phyloP scores from a whole-genome alignment of 805 yeast species.

The Metschnikowia rubicola region DNA sequence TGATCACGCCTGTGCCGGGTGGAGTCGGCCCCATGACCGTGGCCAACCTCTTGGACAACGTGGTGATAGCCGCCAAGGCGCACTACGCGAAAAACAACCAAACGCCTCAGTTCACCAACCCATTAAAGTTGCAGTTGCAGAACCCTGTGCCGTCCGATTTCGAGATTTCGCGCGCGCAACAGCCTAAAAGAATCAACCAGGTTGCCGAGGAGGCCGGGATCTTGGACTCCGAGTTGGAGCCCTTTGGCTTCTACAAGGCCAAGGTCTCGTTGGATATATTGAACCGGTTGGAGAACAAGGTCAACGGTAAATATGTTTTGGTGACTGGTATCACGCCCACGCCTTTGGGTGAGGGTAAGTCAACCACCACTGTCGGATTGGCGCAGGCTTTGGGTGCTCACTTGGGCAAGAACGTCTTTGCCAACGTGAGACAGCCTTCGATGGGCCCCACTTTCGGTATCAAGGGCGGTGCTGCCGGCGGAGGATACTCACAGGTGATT shows the following conservation, averaged over 20 bases:
- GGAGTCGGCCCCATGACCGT: constrained; percentile 94
- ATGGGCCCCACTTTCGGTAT: constrained; percentile 90
- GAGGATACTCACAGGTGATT: constrained; percentile 83
- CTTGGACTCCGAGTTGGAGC: constrained; percentile 64
- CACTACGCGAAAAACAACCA: constrained; percentile 38
- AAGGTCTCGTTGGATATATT: constrained; percentile 64
- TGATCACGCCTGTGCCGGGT: constrained; percentile 86
- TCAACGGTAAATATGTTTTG: constrained; percentile 68
- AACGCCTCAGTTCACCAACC: constrained; percentile 45
- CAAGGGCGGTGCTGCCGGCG: constrained; percentile 90
- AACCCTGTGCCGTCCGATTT: constrained; percentile 79
- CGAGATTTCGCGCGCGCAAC: constrained; percentile 72
- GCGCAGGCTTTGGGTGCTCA: constrained; percentile 82
- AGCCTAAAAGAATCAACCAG: constrained; percentile 64
- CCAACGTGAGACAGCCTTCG: constrained; percentile 83
- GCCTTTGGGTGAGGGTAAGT: constrained; percentile 83
- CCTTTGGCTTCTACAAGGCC: constrained; percentile 73
- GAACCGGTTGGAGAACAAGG: constrained; percentile 55
- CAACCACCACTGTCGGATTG: constrained; percentile 79
- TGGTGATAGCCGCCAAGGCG: constrained; percentile 62
- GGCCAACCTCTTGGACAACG: constrained; percentile 74
- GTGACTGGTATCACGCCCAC: constrained; percentile 87
- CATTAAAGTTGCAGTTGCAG: constrained; percentile 53
- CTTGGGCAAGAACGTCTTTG: constrained; percentile 63
- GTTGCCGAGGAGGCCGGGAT: constrained; percentile 71